Evolutionary conservation across 768 basidiomycete genomes (phyloP).

Genomic region (Termitomyces titanicus): DNA sequence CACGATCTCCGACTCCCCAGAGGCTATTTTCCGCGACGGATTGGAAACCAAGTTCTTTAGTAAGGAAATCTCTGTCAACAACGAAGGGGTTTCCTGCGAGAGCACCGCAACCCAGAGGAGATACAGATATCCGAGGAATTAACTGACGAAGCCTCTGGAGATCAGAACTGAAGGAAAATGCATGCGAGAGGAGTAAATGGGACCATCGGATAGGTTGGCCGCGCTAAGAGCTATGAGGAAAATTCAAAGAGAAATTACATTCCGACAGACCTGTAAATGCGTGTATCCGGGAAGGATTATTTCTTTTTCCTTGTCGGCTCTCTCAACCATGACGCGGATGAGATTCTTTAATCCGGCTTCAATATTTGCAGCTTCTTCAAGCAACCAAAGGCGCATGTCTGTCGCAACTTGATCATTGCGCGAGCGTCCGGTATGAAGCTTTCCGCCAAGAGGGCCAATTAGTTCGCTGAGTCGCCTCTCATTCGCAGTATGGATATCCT

Average conservation of each 20-base stretch:
- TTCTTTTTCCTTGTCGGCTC: conserved; percentile 92
- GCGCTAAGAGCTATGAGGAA: conserved; percentile 47
- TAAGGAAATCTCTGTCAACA: conserved; percentile 91
- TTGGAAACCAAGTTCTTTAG: conserved; percentile 83
- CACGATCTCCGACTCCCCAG: conserved; percentile 95
- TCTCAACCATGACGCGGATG: conserved; percentile 83
- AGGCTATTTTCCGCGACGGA: conserved; percentile 94
- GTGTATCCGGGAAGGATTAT: conserved; percentile 94
- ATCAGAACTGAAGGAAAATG: conserved; percentile 89
- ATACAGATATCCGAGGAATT: conserved; percentile 85
- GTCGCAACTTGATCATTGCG: conserved; percentile 99
- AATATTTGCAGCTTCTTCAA: conserved; percentile 70
- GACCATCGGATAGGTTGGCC: conserved; percentile 99
- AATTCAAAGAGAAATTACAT: background rate
- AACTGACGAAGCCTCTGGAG: conserved; percentile 81
- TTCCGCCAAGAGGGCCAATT: conserved; percentile 90
- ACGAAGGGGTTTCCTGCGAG: conserved; percentile 96
- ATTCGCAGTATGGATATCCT: conserved; percentile 99
- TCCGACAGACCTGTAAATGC: conserved; percentile 75
- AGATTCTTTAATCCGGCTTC: conserved; percentile 70
- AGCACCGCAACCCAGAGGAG: conserved; percentile 92
- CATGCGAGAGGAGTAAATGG: conserved; percentile 92
- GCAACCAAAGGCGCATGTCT: conserved; percentile 95
- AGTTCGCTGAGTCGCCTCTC: conserved; percentile 92
- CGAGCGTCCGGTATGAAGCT: conserved; percentile 95